A percentile compares a stretch with the other conserved stretches of the same genome.
phyloP scores from a whole-genome alignment of 805 yeast genomes.

The Hemisphaericaspora nanyangensis region DNA sequence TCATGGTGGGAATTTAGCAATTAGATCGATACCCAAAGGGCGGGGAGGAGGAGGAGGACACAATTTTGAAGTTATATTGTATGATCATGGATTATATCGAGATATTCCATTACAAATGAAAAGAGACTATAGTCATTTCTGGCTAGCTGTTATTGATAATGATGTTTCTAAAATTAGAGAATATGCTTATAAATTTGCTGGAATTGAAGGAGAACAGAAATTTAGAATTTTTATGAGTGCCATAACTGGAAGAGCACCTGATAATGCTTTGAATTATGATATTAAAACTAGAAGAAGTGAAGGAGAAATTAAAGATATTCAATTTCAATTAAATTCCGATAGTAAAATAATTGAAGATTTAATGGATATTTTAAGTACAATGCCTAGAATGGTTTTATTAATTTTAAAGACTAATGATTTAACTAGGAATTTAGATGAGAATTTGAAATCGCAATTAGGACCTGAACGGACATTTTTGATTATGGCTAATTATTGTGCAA shows the following conservation, averaged over 20 bases:
- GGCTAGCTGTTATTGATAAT: constrained; percentile 82
- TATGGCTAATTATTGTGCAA: constrained; percentile 86
- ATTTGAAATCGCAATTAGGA: constrained; percentile 76
- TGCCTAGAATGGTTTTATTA: constrained; percentile 83
- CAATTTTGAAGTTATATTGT: constrained; percentile 86
- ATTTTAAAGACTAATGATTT: constrained; percentile 92
- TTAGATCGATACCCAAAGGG: constrained; percentile 40
- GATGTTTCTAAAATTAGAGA: constrained; percentile 61
- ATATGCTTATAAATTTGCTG: constrained; percentile 78
- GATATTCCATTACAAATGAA: constrained; percentile 74
- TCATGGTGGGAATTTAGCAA: constrained; percentile 94
- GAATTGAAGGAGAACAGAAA: constrained; percentile 64
- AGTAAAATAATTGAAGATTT: constrained; percentile 66
- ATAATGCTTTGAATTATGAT: constrained; percentile 66
- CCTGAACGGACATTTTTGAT: constrained; percentile 84
- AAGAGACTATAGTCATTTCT: constrained; percentile 81
- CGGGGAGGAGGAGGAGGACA: constrained; percentile 33
- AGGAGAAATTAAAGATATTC: constrained; percentile 68
- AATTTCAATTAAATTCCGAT: constrained; percentile 50
- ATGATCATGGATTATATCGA: constrained; percentile 94
- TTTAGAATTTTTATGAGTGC: constrained; percentile 89
- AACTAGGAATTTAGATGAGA: constrained; percentile 84
- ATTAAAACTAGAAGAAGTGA: constrained; percentile 49
- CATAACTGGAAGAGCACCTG: constrained; percentile 88
- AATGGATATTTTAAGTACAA: constrained; percentile 70